Evolutionary conservation across 1,139 yeast genomes (phyloP).

Genomic region (Candida sojae): DNA sequence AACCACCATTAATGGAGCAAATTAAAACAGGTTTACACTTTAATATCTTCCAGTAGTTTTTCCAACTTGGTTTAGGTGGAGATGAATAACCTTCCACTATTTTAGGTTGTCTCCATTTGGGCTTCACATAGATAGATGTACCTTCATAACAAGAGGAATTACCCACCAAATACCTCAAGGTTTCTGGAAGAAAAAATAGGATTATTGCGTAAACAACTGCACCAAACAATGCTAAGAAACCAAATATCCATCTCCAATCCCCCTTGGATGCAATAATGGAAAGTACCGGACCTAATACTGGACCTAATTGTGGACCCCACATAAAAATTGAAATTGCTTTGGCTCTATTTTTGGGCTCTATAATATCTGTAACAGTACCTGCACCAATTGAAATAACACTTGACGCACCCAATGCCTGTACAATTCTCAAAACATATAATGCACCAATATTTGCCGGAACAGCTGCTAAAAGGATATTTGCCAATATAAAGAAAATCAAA

Average conservation of each 20-base stretch:
- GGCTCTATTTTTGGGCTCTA: constrained; percentile 49
- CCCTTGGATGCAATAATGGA: constrained; percentile 38
- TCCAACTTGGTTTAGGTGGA: constrained; percentile 51
- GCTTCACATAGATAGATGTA: constrained; percentile 23
- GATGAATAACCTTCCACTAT: constrained; percentile 36
- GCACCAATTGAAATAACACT: constrained; percentile 58
- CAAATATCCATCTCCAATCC: constrained; percentile 61
- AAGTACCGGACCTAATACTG: constrained; percentile 55
- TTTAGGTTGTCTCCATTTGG: constrained; percentile 29
- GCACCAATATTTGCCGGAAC: constrained; percentile 50
- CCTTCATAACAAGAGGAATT: constrained; percentile 37
- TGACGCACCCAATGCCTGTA: constrained; percentile 60
- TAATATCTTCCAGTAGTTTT: constrained; percentile 36
- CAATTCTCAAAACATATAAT: constrained; percentile 42
- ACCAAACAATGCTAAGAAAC: constrained; percentile 49
- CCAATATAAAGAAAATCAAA: constrained; percentile 40
- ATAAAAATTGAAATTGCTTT: constrained; percentile 54
- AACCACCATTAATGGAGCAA: constrained; percentile 51
- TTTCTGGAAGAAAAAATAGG: constrained; percentile 52
- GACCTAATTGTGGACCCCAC: constrained; percentile 64
- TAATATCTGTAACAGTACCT: constrained; percentile 55
- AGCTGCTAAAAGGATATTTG: constrained; percentile 50
- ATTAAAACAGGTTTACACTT: constrained; percentile 47
- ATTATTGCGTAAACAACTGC: constrained; percentile 39
- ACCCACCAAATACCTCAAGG: constrained; percentile 57